Percentiles rank a stretch among this genome's conserved stretches.
These are phyloP conservation scores for Hirschfeldia incana DNA, from an alignment of 345 rosid species.

Conservation along the genomic window DNA sequence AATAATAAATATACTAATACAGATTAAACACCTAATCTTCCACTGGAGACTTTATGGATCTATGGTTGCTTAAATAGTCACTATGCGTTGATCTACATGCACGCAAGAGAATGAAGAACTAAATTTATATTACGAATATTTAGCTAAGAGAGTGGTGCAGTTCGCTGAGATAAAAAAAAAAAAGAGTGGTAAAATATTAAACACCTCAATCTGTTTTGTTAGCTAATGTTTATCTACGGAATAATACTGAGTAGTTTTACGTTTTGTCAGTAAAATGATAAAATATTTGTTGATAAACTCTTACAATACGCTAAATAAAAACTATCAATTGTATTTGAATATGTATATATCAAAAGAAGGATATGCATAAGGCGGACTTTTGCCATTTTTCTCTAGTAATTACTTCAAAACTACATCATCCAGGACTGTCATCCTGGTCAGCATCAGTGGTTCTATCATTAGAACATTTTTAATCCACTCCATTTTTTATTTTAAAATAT, in stretches of 20 bases:
- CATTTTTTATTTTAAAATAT: too few relatives aligned
- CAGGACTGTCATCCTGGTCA: not conserved
- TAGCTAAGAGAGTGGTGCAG: not conserved
- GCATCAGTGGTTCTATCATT: not conserved
- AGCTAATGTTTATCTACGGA: slow-evolving; percentile 4
- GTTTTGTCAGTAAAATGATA: not conserved
- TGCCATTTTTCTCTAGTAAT: not conserved
- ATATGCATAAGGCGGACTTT: not conserved
- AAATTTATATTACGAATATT: not conserved
- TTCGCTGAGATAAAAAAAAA: too few relatives aligned
- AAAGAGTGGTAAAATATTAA: not conserved
- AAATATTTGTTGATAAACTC: not conserved
- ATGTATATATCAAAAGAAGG: not conserved
- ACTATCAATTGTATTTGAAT: not conserved
- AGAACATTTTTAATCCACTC: too few relatives aligned
- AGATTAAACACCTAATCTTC: not conserved
- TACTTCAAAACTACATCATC: not conserved
- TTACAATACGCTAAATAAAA: not conserved
- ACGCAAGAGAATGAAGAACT: not conserved
- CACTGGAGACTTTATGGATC: not conserved
- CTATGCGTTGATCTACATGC: not conserved
- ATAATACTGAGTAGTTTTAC: not conserved
- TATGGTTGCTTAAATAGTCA: not conserved
- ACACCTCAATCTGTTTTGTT: not conserved
- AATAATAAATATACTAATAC: too few relatives aligned